These are phyloP conservation scores for Alternaria novae-zelandiae DNA, from an alignment of 2,329 filamentous ascomycete genomes.

Conservation along the genomic window DNA sequence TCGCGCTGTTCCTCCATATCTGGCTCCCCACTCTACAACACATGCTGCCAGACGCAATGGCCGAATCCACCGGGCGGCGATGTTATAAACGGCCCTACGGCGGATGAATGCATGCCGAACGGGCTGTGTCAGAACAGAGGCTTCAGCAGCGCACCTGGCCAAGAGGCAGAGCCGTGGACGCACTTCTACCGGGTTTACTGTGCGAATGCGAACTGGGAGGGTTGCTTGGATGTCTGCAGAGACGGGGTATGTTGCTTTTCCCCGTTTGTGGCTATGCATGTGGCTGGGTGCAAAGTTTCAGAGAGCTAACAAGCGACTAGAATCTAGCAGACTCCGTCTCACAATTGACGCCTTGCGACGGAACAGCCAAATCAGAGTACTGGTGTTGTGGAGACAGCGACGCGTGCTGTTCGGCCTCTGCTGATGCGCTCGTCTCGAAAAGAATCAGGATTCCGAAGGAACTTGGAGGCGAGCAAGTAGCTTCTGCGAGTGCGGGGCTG, in stretches of 20 bases:
- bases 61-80: constrained; percentile 9
- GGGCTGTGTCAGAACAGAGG: constrained; percentile 19
- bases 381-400: constrained; percentile 18
- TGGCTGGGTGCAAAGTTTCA: background rate
- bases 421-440: background rate
- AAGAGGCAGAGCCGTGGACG: background rate
- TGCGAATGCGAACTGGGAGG: constrained; percentile 7
- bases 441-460: constrained; percentile 2
- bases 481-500: background rate
- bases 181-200: constrained; percentile 15
- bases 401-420: background rate
- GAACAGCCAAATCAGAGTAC: constrained; percentile 5
- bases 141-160: background rate
- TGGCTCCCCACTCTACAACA: constrained; percentile 2
- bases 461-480: background rate
- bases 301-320: background rate
- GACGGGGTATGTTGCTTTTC: background rate
- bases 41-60: constrained; percentile 16
- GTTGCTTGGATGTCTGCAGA: constrained; percentile 19
- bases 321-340: background rate
- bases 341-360: constrained; percentile 20
- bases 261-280: background rate
- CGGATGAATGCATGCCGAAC: constrained; percentile 21
- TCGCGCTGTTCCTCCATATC: constrained; percentile 6
- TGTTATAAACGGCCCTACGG: constrained; percentile 4